These are phyloP conservation scores for Kodamaea laetipori DNA, from an alignment of 805 yeast genomes.

Conservation along the genomic window DNA sequence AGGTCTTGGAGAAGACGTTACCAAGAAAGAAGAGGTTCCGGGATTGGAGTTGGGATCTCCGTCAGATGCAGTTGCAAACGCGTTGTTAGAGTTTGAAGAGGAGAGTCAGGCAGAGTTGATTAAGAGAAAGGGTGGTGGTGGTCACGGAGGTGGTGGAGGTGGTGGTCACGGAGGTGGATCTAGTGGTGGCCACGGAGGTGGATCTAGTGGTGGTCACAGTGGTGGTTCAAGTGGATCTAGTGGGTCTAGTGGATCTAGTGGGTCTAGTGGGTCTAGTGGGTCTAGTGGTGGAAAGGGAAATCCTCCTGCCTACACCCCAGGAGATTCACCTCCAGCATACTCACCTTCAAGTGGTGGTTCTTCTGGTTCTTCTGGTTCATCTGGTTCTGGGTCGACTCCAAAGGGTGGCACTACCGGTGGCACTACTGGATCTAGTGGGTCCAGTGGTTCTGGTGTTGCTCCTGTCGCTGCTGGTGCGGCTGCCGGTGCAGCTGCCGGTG, in stretches of 20 bases:
- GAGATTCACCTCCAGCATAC: too few species aligned
- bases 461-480: neutral
- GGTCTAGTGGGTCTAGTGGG: neutral
- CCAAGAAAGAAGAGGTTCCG: neutral
- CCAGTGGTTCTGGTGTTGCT: neutral
- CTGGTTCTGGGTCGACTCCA: neutral
- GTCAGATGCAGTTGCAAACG: neutral
- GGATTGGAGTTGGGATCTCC: neutral
- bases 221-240: neutral
- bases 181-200: neutral
- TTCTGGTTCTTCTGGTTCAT: too few species aligned
- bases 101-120: too few species aligned
- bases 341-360: neutral
- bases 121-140: conserved; percentile 5
- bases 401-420: conserved; percentile 1
- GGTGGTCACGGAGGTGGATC: conserved; percentile 3
- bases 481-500: neutral
- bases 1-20: too few species aligned
- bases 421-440: neutral
- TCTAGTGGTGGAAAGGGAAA: neutral
- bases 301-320: too few species aligned
- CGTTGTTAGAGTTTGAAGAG: neutral
- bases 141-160: neutral
- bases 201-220: neutral
- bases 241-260: neutral